phyloP scores from a whole-genome alignment of 1,284 basidiomycete genomes.

The Microbotryum scabiosae region DNA sequence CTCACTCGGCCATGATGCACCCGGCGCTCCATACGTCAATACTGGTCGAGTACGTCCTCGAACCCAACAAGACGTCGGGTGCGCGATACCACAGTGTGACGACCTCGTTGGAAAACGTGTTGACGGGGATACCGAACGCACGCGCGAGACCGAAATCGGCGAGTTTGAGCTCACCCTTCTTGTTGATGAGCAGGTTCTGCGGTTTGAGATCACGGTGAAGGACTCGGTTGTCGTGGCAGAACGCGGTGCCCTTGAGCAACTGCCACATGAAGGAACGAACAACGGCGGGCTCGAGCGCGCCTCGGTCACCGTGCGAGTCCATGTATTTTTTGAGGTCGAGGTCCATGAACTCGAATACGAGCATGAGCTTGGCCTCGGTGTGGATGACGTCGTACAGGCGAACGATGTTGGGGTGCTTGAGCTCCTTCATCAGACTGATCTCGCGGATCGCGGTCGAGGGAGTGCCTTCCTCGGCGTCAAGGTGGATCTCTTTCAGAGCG shows the following conservation, averaged over 20 bases:
- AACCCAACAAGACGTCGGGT: constrained; percentile 93
- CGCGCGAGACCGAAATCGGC: constrained; percentile 71
- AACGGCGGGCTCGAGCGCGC: constrained; percentile 85
- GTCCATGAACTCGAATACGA: constrained; percentile 98
- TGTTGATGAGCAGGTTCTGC: constrained; percentile 94
- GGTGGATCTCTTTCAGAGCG: constrained; percentile 82
- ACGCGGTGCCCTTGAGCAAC: constrained; percentile 92
- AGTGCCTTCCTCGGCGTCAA: constrained; percentile 90
- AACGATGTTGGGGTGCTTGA: constrained; percentile 89
- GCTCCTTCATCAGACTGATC: constrained; percentile 93
- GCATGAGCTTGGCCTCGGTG: constrained; percentile 88
- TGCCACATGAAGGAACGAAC: constrained; percentile 97
- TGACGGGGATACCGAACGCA: constrained; percentile 91
- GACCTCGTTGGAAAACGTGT: constrained; percentile 92
- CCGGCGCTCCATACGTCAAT: constrained; percentile 99
- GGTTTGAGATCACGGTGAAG: constrained; percentile 96
- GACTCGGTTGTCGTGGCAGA: constrained; percentile 97
- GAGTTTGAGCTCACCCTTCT: constrained; percentile 94
- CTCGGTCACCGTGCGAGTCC: constrained; percentile 94
- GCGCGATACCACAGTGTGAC: constrained; percentile 99
- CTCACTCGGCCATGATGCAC: constrained; percentile 94
- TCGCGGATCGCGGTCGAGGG: constrained; percentile 91
- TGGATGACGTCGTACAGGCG: constrained; percentile 91
- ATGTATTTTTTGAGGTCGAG: constrained; percentile 99
- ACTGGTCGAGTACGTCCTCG: constrained; percentile 93